These are phyloP conservation scores for Malus fusca DNA, from an alignment of 306 rosid genomes.

Conservation along the genomic window DNA sequence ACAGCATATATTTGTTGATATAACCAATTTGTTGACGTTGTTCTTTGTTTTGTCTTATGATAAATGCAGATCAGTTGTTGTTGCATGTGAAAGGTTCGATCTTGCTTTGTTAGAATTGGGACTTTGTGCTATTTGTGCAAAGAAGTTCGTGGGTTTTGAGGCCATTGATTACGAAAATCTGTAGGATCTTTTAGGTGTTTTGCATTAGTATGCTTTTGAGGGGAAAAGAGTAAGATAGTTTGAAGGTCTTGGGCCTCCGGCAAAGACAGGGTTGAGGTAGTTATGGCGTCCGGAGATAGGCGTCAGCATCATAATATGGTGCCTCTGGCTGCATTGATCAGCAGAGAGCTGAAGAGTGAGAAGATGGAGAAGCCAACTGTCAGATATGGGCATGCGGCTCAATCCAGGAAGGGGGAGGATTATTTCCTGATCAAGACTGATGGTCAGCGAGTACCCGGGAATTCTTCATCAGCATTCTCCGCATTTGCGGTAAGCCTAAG, in stretches of 20 bases:
- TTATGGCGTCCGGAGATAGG: constrained; percentile 68
- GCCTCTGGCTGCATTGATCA: constrained; percentile 87
- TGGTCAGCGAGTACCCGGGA: constrained; percentile 74
- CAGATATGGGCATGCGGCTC: constrained; percentile 77
- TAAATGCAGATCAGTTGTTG: constrained; percentile 39
- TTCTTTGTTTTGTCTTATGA: constrained; percentile 16
- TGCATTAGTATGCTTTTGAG: not conserved
- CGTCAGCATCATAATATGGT: constrained; percentile 62
- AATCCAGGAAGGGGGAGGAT: constrained; percentile 92
- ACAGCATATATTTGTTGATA: not conserved
- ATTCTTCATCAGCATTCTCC: constrained; percentile 65
- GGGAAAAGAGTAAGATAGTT: not conserved
- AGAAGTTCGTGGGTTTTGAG: not conserved
- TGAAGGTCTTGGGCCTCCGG: not conserved
- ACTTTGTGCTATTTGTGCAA: not conserved
- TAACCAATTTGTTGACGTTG: not conserved
- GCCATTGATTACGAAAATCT: not conserved
- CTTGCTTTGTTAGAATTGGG: constrained; percentile 6
- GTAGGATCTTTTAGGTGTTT: constrained; percentile 9
- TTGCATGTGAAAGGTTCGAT: not conserved
- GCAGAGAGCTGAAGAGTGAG: constrained; percentile 83
- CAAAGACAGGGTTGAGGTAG: constrained; percentile 18
- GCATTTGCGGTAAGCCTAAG: constrained; percentile 68
- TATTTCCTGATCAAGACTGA: constrained; percentile 74
- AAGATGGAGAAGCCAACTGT: constrained; percentile 87